Conservation (phyloP, 257 asterid species). For the Thymus mandschuricus region DNA sequence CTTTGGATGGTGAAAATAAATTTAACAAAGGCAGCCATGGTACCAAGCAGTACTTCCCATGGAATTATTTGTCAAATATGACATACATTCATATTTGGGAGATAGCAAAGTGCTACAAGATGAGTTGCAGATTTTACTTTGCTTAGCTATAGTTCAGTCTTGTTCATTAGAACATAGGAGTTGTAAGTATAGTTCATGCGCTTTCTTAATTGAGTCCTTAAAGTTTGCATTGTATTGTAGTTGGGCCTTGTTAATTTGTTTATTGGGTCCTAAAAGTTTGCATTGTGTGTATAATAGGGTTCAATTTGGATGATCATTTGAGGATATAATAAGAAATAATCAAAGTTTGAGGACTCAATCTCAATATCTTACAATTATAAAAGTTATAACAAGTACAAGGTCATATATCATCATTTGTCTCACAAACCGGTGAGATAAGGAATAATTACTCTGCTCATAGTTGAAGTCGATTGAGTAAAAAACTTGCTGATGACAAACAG, state of each 20-base stretch:
- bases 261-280: not conserved
- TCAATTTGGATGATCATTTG: not conserved
- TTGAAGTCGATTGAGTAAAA: not conserved
- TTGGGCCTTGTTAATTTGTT: not conserved
- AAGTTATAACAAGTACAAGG: not conserved
- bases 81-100: too few relatives aligned
- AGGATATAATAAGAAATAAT: not conserved
- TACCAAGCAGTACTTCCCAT: too few relatives aligned
- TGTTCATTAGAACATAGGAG: not conserved
- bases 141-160: too few relatives aligned
- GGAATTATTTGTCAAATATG: too few relatives aligned
- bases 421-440: not conserved
- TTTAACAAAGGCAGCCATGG: too few relatives aligned
- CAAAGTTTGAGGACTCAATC: not conserved
- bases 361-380: too few relatives aligned
- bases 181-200: not conserved
- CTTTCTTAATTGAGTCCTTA: not conserved
- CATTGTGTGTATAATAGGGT: not conserved
- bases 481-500: not conserved
- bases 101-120: too few relatives aligned
- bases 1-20: not conserved
- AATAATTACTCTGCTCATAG: constrained; percentile 3
- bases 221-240: not conserved
- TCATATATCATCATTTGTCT: not conserved
- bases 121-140: too few relatives aligned